Conservation (phyloP, 768 basidiomycete species). For the Podaxis sp. region DNA sequence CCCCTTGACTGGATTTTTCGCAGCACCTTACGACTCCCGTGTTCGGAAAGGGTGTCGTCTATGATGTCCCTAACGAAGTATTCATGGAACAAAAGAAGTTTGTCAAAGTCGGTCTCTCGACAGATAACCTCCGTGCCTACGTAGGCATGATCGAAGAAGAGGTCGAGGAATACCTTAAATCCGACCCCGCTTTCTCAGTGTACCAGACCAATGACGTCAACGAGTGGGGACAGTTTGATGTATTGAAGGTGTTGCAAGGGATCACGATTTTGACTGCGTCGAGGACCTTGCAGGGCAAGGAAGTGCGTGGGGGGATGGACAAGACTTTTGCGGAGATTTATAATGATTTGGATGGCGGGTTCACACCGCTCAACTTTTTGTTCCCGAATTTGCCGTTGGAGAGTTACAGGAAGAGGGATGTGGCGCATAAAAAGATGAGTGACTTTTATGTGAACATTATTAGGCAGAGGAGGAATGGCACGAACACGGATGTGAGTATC, state of each 20-base stretch:
- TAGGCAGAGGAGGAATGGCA: constrained; percentile 55
- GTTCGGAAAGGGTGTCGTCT: constrained; percentile 97
- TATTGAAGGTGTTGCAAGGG: constrained; percentile 69
- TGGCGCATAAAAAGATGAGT: constrained; percentile 89
- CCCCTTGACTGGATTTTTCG: neutral
- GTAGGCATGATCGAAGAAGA: constrained; percentile 76
- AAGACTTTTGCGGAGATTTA: constrained; percentile 82
- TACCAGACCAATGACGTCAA: constrained; percentile 64
- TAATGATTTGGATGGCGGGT: constrained; percentile 90
- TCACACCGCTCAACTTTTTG: constrained; percentile 93
- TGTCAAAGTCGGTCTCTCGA: constrained; percentile 92
- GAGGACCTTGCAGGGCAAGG: constrained; percentile 88
- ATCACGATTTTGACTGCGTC: constrained; percentile 95
- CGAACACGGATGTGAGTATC: constrained; percentile 32
- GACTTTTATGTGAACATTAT: constrained; percentile 91
- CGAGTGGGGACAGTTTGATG: constrained; percentile 79
- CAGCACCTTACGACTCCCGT: constrained; percentile 92
- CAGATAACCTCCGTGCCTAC: constrained; percentile 87
- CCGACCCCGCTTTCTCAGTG: constrained; percentile 57
- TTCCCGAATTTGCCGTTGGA: constrained; percentile 91
- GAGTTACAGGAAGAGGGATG: constrained; percentile 85
- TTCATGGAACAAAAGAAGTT: constrained; percentile 99
- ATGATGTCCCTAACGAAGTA: constrained; percentile 92
- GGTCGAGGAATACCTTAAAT: constrained; percentile 64
- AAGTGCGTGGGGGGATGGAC: constrained; percentile 77